Conservation (phyloP, 345 rosid genomes). For the Corchorus olitorius region DNA sequence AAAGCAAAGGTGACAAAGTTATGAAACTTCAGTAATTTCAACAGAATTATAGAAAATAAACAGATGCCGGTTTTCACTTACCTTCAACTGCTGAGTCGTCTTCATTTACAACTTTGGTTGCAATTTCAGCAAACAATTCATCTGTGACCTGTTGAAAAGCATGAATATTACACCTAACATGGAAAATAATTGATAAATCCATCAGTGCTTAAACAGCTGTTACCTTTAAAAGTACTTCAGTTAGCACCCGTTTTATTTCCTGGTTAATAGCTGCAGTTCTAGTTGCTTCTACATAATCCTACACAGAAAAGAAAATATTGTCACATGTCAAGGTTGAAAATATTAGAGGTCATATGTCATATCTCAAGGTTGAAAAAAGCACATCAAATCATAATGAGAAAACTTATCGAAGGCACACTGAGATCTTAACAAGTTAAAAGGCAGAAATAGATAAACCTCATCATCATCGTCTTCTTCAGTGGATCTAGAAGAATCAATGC, state of each 20-base stretch:
- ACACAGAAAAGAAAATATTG: conserved; percentile 32
- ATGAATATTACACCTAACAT: conserved; percentile 23
- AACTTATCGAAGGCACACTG: conserved; percentile 6
- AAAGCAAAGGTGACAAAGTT: conserved; percentile 1
- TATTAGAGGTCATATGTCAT: conserved; percentile 3
- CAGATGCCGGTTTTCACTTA: conserved; percentile 29
- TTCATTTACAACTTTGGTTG: conserved; percentile 80
- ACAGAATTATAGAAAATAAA: conserved; percentile 6
- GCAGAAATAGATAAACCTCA: conserved; percentile 54
- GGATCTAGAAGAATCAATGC: conserved; percentile 70
- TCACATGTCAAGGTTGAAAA: conserved; percentile 17
- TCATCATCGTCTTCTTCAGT: conserved; percentile 87
- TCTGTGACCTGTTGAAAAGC: conserved; percentile 78
- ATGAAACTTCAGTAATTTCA: conserved; percentile 16
- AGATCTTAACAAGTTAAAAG: conserved; percentile 21
- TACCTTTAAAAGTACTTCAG: conserved; percentile 97
- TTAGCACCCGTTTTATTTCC: conserved; percentile 89
- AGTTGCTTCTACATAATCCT: conserved; percentile 83
- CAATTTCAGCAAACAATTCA: conserved; percentile 95
- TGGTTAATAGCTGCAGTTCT: conserved; percentile 75
- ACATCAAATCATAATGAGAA: conserved; percentile 18
- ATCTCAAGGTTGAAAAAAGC: neutral
- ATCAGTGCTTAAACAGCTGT: conserved; percentile 26
- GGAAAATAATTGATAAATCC: conserved; percentile 2
- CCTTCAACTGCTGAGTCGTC: conserved; percentile 66